A percentile compares a stretch with the other conserved stretches of the same genome.
Conservation (phyloP, 352 stramenopile species). For the Aphanomyces astaci region DNA sequence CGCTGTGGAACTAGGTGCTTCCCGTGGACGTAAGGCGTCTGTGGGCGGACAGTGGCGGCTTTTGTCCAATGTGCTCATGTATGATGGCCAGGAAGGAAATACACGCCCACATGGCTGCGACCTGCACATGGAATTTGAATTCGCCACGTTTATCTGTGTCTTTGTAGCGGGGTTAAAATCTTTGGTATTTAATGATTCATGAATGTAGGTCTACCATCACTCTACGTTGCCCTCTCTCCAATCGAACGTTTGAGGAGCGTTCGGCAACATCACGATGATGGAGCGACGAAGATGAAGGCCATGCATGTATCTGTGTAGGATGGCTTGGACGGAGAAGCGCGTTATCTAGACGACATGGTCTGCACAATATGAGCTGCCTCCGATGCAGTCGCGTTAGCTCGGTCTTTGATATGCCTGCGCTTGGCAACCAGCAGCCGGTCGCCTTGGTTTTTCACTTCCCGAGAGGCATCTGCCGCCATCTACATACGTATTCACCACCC, state of each 20-base stretch:
- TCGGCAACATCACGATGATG: no score
- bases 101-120: no score
- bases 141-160: background rate
- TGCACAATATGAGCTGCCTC: background rate
- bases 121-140: background rate
- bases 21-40: background rate
- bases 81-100: no score
- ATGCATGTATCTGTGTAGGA: no score
- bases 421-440: background rate
- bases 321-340: no score
- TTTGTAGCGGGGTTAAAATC: background rate
- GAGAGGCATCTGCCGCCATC: background rate
- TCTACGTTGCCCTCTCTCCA: background rate
- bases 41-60: background rate
- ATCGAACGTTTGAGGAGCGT: background rate
- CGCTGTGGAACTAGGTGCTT: background rate
- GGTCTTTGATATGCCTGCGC: background rate
- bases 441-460: background rate
- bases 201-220: conserved; percentile 8
- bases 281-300: background rate
- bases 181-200: background rate
- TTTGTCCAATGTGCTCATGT: conserved; percentile 6
- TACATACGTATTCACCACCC: no score
- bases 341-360: background rate
- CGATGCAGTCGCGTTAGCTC: background rate